Percentiles rank a stretch among this genome's conserved stretches.
These are phyloP conservation scores for Trichopus zeylanicus DNA, from an alignment of 116 monocot species.

Conservation along the genomic window DNA sequence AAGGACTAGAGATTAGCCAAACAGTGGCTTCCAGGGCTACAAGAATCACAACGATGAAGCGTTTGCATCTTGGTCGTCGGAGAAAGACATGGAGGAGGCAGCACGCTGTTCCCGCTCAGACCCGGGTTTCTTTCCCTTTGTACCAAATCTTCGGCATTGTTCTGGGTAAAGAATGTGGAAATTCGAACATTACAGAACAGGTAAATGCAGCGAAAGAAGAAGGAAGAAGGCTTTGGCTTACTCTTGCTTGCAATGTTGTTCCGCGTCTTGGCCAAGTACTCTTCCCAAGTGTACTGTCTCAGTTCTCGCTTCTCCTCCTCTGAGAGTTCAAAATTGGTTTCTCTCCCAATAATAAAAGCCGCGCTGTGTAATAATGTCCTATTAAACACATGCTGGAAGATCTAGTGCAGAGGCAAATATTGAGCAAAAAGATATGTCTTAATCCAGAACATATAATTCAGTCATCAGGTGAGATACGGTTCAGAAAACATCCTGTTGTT, in stretches of 20 bases:
- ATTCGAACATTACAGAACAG: neutral
- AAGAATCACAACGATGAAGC: constrained; percentile 2
- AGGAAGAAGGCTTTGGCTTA: constrained; percentile 11
- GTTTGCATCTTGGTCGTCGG: constrained; percentile 19
- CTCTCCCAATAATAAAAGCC: constrained; percentile 68
- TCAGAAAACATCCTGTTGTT: too few relatives aligned
- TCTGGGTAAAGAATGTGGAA: constrained; percentile 3
- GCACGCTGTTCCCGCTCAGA: neutral
- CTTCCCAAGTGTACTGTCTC: constrained; percentile 47
- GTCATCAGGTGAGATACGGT: too few relatives aligned
- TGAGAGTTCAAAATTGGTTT: constrained; percentile 53
- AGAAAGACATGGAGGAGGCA: constrained; percentile 5
- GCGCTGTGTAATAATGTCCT: constrained; percentile 22
- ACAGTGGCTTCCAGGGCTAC: neutral
- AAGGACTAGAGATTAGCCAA: neutral
- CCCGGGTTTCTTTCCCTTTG: constrained; percentile 8
- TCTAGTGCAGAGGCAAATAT: neutral
- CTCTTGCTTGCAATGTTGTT: constrained; percentile 48
- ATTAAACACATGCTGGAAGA: too few relatives aligned
- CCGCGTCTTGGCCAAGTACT: constrained; percentile 44
- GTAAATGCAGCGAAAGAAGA: neutral
- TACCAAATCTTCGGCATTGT: constrained; percentile 13
- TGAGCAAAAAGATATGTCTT: too few relatives aligned
- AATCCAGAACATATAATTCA: too few relatives aligned
- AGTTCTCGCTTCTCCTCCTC: constrained; percentile 55